Percentiles rank a stretch among this genome's conserved stretches.
Evolutionary conservation across 164 flowering plant genomes (phyloP).

Genomic region (Magnolia changhungtana): DNA sequence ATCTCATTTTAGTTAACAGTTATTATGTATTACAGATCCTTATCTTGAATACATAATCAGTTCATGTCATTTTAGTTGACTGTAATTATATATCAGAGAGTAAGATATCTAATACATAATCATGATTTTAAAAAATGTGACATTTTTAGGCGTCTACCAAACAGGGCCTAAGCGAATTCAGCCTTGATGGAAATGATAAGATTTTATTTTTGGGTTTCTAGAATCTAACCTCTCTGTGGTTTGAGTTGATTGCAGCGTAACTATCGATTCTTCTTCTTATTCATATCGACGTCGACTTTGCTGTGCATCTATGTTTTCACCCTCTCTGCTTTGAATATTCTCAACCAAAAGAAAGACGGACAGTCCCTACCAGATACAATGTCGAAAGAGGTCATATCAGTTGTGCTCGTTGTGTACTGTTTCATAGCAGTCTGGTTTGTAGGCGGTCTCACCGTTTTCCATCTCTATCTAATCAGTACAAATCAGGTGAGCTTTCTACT

Average conservation of each 20-base stretch:
- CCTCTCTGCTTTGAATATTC: conserved; percentile 60
- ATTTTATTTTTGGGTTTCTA: neutral
- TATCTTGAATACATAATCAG: neutral
- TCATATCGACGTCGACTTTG: conserved; percentile 64
- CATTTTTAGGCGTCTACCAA: neutral
- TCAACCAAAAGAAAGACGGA: conserved; percentile 15
- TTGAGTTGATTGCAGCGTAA: conserved; percentile 67
- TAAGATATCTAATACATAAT: too few species aligned
- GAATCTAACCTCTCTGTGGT: conserved; percentile 14
- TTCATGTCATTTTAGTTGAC: neutral
- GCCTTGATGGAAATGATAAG: neutral
- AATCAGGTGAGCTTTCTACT: conserved; percentile 65
- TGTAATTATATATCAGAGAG: too few species aligned
- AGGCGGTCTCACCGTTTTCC: conserved; percentile 88
- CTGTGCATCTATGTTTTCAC: conserved; percentile 71
- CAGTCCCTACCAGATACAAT: conserved; percentile 35
- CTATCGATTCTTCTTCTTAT: conserved; percentile 75
- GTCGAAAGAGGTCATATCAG: conserved; percentile 51
- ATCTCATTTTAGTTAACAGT: too few species aligned
- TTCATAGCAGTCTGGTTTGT: conserved; percentile 92
- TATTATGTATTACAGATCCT: neutral
- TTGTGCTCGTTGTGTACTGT: conserved; percentile 70
- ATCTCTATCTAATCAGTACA: conserved; percentile 75
- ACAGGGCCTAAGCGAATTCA: neutral
- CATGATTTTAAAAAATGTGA: too few species aligned